Evolutionary conservation across 495 filamentous ascomycete species (phyloP).

Genomic region (Neurospora sp.): DNA sequence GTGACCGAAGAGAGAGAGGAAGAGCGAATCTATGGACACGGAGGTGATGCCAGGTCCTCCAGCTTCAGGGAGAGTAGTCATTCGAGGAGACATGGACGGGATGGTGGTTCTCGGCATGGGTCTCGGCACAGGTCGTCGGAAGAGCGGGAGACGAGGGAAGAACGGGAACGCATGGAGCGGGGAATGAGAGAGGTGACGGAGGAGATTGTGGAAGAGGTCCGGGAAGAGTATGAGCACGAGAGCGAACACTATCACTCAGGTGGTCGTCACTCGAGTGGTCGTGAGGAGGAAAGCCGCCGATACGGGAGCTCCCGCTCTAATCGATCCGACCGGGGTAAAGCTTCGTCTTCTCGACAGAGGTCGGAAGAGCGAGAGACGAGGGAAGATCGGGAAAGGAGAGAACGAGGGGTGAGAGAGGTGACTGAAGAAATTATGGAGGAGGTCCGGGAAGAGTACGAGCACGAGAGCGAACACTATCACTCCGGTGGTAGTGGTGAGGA

Average conservation of each 20-base stretch:
- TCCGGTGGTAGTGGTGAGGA: not conserved
- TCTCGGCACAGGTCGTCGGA: not conserved
- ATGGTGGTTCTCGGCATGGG: not conserved
- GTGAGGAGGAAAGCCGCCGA: not conserved
- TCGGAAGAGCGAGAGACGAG: conserved; percentile 18
- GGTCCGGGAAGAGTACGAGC: conserved; percentile 51
- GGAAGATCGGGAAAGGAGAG: conserved; percentile 44
- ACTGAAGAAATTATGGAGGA: conserved; percentile 79
- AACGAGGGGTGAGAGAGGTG: conserved; percentile 21
- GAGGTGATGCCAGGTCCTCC: not conserved
- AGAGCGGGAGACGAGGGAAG: conserved; percentile 10
- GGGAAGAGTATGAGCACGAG: conserved; percentile 41
- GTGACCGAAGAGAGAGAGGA: not conserved
- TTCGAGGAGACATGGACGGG: not conserved
- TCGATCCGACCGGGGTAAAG: not conserved
- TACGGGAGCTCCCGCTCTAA: not conserved
- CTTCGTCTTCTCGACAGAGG: not conserved
- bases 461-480: not conserved
- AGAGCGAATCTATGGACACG: not conserved
- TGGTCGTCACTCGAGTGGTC: not conserved
- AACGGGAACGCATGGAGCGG: conserved; percentile 3
- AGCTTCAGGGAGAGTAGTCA: not conserved
- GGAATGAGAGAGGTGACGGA: conserved; percentile 44
- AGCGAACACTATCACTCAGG: not conserved
- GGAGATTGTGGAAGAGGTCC: conserved; percentile 73